These are phyloP conservation scores for Pinus albicaulis DNA, from an alignment of 75 land plant genomes.

Conservation along the genomic window DNA sequence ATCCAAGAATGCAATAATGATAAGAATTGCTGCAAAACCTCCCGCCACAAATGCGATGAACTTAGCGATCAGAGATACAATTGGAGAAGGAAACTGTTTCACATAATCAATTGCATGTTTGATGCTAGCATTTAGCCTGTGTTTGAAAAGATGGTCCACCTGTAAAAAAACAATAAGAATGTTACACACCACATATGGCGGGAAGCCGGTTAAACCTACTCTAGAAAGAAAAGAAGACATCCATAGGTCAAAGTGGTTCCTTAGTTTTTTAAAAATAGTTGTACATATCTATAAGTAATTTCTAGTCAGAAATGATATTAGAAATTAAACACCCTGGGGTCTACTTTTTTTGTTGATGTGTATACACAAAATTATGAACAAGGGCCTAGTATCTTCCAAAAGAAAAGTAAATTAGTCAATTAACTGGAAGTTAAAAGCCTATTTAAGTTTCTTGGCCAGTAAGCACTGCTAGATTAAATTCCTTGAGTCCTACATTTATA, in stretches of 20 bases:
- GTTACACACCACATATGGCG: not conserved
- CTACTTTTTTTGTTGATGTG: not conserved
- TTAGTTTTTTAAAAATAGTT: not conserved
- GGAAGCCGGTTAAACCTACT: not conserved
- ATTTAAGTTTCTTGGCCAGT: not conserved
- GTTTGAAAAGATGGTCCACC: constrained; percentile 93
- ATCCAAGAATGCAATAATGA: constrained; percentile 87
- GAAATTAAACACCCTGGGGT: not conserved
- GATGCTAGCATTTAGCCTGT: constrained; percentile 79
- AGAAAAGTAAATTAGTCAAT: too few species aligned
- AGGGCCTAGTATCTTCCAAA: not conserved
- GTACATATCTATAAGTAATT: not conserved
- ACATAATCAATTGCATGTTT: constrained; percentile 84
- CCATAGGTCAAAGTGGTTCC: not conserved
- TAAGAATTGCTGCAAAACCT: constrained; percentile 84
- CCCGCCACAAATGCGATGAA: constrained; percentile 87
- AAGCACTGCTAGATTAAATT: not conserved
- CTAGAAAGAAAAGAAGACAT: not conserved
- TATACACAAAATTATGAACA: not conserved
- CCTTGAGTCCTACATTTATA: too few species aligned
- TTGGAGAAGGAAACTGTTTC: constrained; percentile 96
- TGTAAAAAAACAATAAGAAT: constrained; percentile 22
- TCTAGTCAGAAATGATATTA: not conserved
- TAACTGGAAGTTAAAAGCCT: not conserved
- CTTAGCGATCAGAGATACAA: constrained; percentile 83